Percentiles rank a stretch among this genome's conserved stretches.
These are phyloP conservation scores for Daedaleopsis nitida DNA, from an alignment of 768 basidiomycete genomes.

Conservation along the genomic window DNA sequence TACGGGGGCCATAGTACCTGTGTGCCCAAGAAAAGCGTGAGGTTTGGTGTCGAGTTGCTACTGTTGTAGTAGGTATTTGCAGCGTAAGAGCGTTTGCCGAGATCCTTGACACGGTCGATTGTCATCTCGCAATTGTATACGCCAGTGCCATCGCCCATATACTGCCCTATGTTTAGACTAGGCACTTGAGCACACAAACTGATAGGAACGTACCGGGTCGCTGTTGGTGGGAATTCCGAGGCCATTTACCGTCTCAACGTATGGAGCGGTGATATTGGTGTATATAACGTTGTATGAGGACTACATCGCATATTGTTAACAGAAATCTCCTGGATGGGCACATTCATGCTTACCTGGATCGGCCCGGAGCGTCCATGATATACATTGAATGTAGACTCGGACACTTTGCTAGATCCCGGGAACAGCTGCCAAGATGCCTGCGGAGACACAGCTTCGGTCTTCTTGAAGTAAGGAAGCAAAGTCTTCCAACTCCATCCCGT, in stretches of 20 bases:
- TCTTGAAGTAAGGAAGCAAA: conserved; percentile 44
- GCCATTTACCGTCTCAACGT: conserved; percentile 34
- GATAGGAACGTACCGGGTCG: conserved; percentile 38
- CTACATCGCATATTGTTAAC: neutral
- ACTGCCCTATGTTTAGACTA: neutral
- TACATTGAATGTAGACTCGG: conserved; percentile 44
- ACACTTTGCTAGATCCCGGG: conserved; percentile 35
- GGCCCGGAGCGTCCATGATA: conserved; percentile 54
- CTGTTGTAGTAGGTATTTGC: conserved; percentile 9
- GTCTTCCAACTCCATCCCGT: conserved; percentile 45
- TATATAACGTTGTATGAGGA: conserved; percentile 4
- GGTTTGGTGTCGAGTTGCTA: neutral
- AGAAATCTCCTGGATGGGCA: neutral
- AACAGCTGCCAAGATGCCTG: conserved; percentile 31
- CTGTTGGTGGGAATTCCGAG: conserved; percentile 41
- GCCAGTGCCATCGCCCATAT: conserved; percentile 1
- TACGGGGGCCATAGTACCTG: neutral
- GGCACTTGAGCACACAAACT: neutral
- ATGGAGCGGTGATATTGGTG: conserved; percentile 1
- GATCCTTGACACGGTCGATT: neutral
- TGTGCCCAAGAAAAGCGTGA: neutral
- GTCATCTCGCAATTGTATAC: conserved; percentile 1
- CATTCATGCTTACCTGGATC: conserved; percentile 31
- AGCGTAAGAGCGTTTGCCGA: conserved; percentile 3
- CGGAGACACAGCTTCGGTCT: conserved; percentile 52